phyloP scores from a whole-genome alignment of 2,329 filamentous ascomycete genomes.

The Geosmithia morbida region DNA sequence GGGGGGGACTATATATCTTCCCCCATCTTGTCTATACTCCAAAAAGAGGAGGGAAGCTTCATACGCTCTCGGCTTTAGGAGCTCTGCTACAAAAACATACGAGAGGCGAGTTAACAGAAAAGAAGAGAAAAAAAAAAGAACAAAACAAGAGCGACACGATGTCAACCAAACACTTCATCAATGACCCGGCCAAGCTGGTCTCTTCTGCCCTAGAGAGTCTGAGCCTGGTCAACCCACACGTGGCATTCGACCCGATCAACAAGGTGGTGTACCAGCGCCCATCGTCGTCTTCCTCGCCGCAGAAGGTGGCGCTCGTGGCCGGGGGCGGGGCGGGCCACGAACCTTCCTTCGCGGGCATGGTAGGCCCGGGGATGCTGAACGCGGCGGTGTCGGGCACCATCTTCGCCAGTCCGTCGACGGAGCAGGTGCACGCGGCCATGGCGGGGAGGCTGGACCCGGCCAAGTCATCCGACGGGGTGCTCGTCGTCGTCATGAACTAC shows the following conservation, averaged over 20 bases:
- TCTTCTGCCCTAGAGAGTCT: slow-evolving; percentile 60
- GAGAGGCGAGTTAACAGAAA: background rate
- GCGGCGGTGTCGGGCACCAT: slow-evolving; percentile 79
- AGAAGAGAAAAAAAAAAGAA: background rate
- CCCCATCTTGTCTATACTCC: too few relatives aligned
- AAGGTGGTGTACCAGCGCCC: slow-evolving; percentile 71
- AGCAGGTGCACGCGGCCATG: slow-evolving; percentile 70
- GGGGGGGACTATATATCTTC: too few relatives aligned
- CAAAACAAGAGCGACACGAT: slow-evolving; percentile 10
- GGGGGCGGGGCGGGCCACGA: slow-evolving; percentile 88
- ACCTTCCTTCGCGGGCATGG: slow-evolving; percentile 74
- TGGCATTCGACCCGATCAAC: slow-evolving; percentile 63
- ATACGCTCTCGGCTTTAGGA: too few relatives aligned
- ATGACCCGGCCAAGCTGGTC: slow-evolving; percentile 69
- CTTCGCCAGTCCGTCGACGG: slow-evolving; percentile 67
- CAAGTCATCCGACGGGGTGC: slow-evolving; percentile 43
- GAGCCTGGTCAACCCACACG: slow-evolving; percentile 70
- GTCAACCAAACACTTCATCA: slow-evolving; percentile 75
- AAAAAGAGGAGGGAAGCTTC: too few relatives aligned
- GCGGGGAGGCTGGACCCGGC: slow-evolving; percentile 55
- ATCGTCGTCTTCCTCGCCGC: background rate
- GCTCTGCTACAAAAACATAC: too few relatives aligned
- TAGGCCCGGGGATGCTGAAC: slow-evolving; percentile 66
- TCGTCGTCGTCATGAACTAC: slow-evolving; percentile 95
- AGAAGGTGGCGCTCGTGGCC: slow-evolving; percentile 67